Conservation (phyloP, 2,329 filamentous ascomycete genomes). For the Raffaelea arxii region DNA sequence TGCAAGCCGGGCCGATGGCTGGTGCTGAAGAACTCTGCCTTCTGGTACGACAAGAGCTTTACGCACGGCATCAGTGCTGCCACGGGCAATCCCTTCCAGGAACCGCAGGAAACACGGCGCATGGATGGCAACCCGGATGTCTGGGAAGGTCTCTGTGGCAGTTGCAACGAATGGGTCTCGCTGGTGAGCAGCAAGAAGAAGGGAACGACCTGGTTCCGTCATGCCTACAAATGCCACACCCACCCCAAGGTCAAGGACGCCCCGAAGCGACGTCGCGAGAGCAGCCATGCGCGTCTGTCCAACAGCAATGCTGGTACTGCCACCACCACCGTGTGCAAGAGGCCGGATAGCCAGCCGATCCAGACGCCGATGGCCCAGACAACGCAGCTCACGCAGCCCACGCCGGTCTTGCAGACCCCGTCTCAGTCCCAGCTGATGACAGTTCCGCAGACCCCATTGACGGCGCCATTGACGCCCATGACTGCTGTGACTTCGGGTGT, state of each 20-base stretch:
- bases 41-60: conserved; percentile 90
- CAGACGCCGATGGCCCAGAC: not conserved
- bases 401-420: conserved; percentile 1
- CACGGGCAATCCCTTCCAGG: conserved; percentile 68
- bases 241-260: conserved; percentile 64
- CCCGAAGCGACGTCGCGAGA: conserved; percentile 58
- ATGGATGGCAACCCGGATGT: conserved; percentile 75
- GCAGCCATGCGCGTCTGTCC: conserved; percentile 38
- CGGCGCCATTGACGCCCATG: conserved; percentile 29
- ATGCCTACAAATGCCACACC: conserved; percentile 78
- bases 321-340: not conserved
- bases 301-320: not conserved
- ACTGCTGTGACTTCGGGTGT: conserved; percentile 19
- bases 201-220: conserved; percentile 84
- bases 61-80: conserved; percentile 78
- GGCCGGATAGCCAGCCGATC: too few relatives aligned
- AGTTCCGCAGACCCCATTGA: not conserved
- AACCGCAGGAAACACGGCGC: conserved; percentile 63
- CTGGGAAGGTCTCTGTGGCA: conserved; percentile 70
- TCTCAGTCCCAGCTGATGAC: conserved; percentile 10
- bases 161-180: conserved; percentile 72
- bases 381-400: not conserved
- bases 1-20: conserved; percentile 82
- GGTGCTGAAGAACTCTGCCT: conserved; percentile 81
- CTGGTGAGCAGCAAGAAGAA: conserved; percentile 82